A percentile compares a stretch with the other conserved stretches of the same genome.
Evolutionary conservation across 345 rosid species (phyloP).

Genomic region (Chamaenerion angustifolium): DNA sequence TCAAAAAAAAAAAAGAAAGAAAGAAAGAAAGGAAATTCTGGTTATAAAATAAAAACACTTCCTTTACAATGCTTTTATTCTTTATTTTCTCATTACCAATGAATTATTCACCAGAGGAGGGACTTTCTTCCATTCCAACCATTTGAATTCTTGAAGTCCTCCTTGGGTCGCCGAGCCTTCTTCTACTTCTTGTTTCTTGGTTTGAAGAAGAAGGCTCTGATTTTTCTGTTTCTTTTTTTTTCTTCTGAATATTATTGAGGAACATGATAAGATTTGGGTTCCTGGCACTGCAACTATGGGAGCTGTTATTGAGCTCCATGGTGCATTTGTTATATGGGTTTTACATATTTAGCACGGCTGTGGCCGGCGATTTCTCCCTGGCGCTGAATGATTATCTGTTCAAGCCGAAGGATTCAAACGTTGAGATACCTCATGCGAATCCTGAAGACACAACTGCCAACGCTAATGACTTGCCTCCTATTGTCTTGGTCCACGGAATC

Average conservation of each 20-base stretch:
- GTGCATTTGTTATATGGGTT: slow-evolving; percentile 71
- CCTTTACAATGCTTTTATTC: background rate
- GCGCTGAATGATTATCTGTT: slow-evolving; percentile 34
- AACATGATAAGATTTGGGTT: slow-evolving; percentile 56
- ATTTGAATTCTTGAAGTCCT: background rate
- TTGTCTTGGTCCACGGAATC: slow-evolving; percentile 92
- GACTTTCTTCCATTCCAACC: background rate
- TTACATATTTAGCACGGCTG: slow-evolving; percentile 78
- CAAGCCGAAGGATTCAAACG: slow-evolving; percentile 18
- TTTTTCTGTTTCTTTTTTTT: background rate
- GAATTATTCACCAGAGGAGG: background rate
- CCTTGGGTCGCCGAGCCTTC: background rate
- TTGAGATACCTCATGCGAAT: slow-evolving; percentile 18
- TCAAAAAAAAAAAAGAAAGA: no score
- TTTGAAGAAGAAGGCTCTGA: slow-evolving; percentile 8
- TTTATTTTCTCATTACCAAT: background rate
- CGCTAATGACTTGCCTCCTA: slow-evolving; percentile 47
- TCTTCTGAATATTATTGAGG: background rate
- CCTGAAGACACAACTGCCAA: slow-evolving; percentile 7
- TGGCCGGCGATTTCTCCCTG: slow-evolving; percentile 75
- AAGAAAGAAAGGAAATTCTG: no score
- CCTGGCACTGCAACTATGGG: slow-evolving; percentile 52
- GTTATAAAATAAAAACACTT: slow-evolving; percentile 2
- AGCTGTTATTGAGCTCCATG: slow-evolving; percentile 60
- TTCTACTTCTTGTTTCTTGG: background rate